These are phyloP conservation scores for Chenopodium formosanum DNA, from an alignment of 148 eudicot genomes.

Conservation along the genomic window DNA sequence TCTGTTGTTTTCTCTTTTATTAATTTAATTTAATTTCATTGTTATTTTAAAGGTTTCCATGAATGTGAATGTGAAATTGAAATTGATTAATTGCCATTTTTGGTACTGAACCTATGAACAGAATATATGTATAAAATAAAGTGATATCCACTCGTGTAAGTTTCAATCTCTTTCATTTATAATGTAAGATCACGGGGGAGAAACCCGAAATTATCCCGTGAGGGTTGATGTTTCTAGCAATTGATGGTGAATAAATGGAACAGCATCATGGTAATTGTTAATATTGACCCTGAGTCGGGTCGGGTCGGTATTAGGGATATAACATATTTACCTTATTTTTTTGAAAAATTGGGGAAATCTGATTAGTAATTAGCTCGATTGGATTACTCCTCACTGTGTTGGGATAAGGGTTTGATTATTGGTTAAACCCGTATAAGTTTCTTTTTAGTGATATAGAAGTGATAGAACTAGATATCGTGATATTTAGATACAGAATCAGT, in stretches of 20 bases:
- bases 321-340: too few relatives aligned
- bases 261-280: too few relatives aligned
- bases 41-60: too few relatives aligned
- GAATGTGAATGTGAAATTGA: neutral
- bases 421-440: neutral
- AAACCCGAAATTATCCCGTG: neutral
- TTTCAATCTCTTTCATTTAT: neutral
- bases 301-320: too few relatives aligned
- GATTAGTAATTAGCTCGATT: neutral
- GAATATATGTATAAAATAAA: neutral
- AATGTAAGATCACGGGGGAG: neutral
- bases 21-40: neutral
- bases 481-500: neutral
- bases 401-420: neutral
- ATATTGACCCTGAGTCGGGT: too few relatives aligned
- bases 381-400: neutral
- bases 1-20: neutral
- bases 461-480: neutral
- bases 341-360: neutral
- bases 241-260: neutral
- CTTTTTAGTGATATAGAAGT: neutral
- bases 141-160: neutral
- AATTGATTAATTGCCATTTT: slow-evolving; percentile 8
- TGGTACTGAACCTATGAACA: neutral
- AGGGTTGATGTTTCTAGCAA: neutral